Conservation (phyloP, 2,329 filamentous ascomycete species). For the Torrubiella hemipterigena region DNA sequence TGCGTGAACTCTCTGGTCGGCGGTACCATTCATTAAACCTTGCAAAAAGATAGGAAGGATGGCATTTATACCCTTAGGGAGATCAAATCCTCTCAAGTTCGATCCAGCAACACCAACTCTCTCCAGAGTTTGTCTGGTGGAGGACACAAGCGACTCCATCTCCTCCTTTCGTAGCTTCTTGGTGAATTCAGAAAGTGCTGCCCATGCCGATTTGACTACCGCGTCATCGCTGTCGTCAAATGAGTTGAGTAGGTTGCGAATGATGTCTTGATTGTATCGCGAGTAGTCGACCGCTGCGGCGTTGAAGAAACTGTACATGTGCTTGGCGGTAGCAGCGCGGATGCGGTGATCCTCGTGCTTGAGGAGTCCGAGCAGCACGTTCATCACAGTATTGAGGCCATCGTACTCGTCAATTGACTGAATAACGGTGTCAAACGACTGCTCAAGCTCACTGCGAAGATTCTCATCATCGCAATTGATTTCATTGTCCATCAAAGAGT, state of each 20-base stretch:
- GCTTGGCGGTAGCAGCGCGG: conserved; percentile 64
- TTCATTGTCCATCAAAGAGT: conserved; percentile 87
- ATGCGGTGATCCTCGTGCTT: conserved; percentile 89
- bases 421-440: conserved; percentile 79
- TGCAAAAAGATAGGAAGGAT: conserved; percentile 95
- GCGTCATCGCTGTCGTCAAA: conserved; percentile 78
- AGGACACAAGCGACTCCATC: conserved; percentile 85
- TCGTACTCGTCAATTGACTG: conserved; percentile 92
- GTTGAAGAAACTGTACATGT: conserved; percentile 79
- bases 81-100: conserved; percentile 73
- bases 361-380: conserved; percentile 71
- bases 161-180: conserved; percentile 90
- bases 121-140: conserved; percentile 74
- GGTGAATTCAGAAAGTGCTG: conserved; percentile 75
- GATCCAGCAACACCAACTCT: conserved; percentile 81
- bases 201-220: conserved; percentile 85
- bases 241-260: conserved; percentile 77
- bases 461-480: conserved; percentile 64
- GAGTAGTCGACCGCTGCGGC: conserved; percentile 78
- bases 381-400: conserved; percentile 92
- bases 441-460: conserved; percentile 60
- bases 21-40: conserved; percentile 89
- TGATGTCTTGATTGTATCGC: conserved; percentile 89
- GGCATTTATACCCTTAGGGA: conserved; percentile 95
- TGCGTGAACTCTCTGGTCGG: conserved; percentile 83